Evolutionary conservation across 2,329 filamentous ascomycete species (phyloP).

Genomic region (Talaromyces sp.): DNA sequence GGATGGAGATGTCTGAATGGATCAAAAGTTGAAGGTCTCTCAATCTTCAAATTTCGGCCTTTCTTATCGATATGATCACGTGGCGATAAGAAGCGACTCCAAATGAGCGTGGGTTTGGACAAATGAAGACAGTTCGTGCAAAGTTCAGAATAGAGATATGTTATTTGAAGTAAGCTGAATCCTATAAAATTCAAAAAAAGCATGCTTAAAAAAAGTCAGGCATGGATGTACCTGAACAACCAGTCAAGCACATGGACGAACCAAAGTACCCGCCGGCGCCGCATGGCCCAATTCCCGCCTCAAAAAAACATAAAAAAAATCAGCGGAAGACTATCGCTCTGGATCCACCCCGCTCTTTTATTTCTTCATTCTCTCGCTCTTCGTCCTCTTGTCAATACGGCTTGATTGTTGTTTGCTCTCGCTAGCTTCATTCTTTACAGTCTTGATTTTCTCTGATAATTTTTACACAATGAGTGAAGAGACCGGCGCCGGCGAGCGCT

Average conservation of each 20-base stretch:
- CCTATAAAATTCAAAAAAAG: too few relatives aligned
- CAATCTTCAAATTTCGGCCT: not conserved
- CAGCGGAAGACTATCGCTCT: not conserved
- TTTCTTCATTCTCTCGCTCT: slow-evolving; percentile 11
- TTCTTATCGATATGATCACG: slow-evolving; percentile 16
- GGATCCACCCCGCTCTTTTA: slow-evolving; percentile 14
- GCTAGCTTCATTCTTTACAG: not conserved
- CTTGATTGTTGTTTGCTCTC: not conserved
- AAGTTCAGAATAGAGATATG: not conserved
- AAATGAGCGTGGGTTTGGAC: not conserved
- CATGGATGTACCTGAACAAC: too few relatives aligned
- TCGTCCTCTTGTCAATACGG: slow-evolving; percentile 1
- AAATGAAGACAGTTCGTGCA: not conserved
- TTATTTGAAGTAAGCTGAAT: too few relatives aligned
- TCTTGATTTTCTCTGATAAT: not conserved
- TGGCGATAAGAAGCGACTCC: slow-evolving; percentile 2
- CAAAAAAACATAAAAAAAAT: slow-evolving; percentile 8
- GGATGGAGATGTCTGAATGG: too few relatives aligned
- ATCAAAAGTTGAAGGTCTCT: not conserved
- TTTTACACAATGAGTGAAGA: slow-evolving; percentile 46
- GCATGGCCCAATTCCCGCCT: not conserved
- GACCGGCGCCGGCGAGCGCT: slow-evolving; percentile 49
- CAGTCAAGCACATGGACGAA: slow-evolving; percentile 1
- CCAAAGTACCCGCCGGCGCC: not conserved
- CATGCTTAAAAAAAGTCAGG: too few relatives aligned